Evolutionary conservation across 2,329 filamentous ascomycete genomes (phyloP).

Genomic region (Arthrinium phaeospermum): DNA sequence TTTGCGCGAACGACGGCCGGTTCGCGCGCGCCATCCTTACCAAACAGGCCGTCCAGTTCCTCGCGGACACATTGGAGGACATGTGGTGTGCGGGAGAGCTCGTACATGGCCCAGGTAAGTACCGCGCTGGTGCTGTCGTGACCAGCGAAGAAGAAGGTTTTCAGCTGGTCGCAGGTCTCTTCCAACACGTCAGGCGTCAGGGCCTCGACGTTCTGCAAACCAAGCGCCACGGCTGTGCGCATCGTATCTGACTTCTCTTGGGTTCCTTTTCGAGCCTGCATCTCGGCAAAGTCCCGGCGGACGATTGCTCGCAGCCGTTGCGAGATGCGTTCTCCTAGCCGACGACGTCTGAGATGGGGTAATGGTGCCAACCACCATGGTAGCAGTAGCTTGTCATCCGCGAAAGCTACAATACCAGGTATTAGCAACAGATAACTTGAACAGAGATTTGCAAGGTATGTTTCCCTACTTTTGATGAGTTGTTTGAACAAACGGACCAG

Average conservation of each 20-base stretch:
- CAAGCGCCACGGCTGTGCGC: neutral
- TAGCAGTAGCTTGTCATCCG: neutral
- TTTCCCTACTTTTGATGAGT: conserved; percentile 19
- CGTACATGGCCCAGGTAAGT: conserved; percentile 24
- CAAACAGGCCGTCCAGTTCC: conserved; percentile 8
- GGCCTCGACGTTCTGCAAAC: conserved; percentile 14
- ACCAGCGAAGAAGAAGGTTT: conserved; percentile 26
- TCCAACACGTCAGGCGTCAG: conserved; percentile 18
- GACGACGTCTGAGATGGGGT: neutral
- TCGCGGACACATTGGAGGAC: conserved; percentile 15
- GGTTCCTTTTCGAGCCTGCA: neutral
- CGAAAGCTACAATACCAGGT: conserved; percentile 19
- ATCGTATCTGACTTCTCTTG: neutral
- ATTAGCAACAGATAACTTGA: neutral
- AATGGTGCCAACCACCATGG: conserved; percentile 21
- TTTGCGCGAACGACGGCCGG: conserved; percentile 18
- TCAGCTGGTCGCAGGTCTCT: conserved; percentile 26
- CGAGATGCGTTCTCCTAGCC: neutral
- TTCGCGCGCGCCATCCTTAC: neutral
- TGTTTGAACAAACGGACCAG: conserved; percentile 13
- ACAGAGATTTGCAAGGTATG: neutral
- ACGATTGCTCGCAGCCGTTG: neutral
- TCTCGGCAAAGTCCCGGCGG: neutral
- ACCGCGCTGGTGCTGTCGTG: conserved; percentile 26
- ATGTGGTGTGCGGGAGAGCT: conserved; percentile 23